These are phyloP conservation scores for Byssoonygena ceratinophila DNA, from an alignment of 2,329 filamentous ascomycete species.

Conservation along the genomic window DNA sequence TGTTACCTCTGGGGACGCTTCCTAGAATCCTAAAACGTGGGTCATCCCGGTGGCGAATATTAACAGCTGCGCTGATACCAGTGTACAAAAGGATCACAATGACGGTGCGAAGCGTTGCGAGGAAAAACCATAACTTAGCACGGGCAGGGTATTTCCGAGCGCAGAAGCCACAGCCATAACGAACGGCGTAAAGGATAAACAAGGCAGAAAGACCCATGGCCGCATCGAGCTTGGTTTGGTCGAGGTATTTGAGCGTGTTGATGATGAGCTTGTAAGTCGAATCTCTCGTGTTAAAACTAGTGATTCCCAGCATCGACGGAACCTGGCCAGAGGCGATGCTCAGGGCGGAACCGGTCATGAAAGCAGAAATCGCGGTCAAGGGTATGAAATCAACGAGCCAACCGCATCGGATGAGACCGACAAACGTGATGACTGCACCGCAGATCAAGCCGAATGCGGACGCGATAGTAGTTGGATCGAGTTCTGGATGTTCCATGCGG, in stretches of 20 bases:
- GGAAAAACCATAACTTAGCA: slow-evolving; percentile 74
- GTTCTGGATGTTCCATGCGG: slow-evolving; percentile 42
- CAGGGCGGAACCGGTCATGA: slow-evolving; percentile 93
- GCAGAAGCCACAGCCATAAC: slow-evolving; percentile 51
- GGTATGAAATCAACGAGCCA: slow-evolving; percentile 93
- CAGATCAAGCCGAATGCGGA: slow-evolving; percentile 67
- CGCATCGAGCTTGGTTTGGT: slow-evolving; percentile 60
- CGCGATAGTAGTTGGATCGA: slow-evolving; percentile 57
- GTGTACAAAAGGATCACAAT: slow-evolving; percentile 91
- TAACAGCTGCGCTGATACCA: slow-evolving; percentile 76
- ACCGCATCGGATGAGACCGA: slow-evolving; percentile 70
- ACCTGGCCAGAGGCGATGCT: slow-evolving; percentile 80
- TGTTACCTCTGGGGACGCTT: slow-evolving; percentile 62
- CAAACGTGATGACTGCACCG: slow-evolving; percentile 63
- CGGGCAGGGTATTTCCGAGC: slow-evolving; percentile 59
- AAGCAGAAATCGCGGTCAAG: slow-evolving; percentile 78
- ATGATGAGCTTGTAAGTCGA: slow-evolving; percentile 75
- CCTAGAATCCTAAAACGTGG: slow-evolving; percentile 66
- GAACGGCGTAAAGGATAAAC: slow-evolving; percentile 63
- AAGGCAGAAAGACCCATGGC: slow-evolving; percentile 80
- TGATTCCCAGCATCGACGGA: slow-evolving; percentile 68
- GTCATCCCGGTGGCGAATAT: slow-evolving; percentile 53
- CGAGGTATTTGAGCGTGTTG: slow-evolving; percentile 65
- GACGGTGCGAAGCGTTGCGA: slow-evolving; percentile 78
- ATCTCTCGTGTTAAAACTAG: slow-evolving; percentile 58